Conservation (phyloP, 495 filamentous ascomycete species). For the Hypoxylon lienhwacheense region DNA sequence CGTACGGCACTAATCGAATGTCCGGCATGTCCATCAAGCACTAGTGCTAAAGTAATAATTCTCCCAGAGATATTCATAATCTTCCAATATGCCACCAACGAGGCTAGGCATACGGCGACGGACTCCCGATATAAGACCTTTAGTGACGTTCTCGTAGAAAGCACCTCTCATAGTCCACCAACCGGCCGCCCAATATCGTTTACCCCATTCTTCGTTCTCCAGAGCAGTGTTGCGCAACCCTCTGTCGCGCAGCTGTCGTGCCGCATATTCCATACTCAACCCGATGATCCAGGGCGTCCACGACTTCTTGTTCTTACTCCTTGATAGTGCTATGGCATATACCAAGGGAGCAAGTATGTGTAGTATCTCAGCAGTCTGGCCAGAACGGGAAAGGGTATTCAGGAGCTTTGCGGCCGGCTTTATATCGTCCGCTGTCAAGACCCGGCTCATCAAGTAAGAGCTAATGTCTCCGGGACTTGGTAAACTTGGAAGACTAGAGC, state of each 20-base stretch:
- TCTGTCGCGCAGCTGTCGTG: conserved; percentile 76
- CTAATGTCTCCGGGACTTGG: conserved; percentile 79
- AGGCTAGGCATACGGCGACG: conserved; percentile 75
- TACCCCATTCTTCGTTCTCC: conserved; percentile 83
- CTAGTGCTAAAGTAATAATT: conserved; percentile 84
- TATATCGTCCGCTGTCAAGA: conserved; percentile 93
- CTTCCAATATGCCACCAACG: conserved; percentile 80
- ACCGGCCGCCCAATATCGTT: conserved; percentile 82
- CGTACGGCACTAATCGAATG: conserved; percentile 6
- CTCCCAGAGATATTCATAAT: conserved; percentile 98
- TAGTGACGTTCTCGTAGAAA: conserved; percentile 93
- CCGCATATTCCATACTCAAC: conserved; percentile 81
- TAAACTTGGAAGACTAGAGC: conserved; percentile 76
- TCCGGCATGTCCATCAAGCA: conserved; percentile 32
- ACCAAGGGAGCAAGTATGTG: conserved; percentile 88
- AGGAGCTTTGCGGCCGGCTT: conserved; percentile 83
- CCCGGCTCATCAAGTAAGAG: conserved; percentile 84
- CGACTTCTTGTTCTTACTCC: conserved; percentile 60
- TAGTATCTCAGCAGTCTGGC: conserved; percentile 79
- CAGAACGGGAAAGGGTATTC: conserved; percentile 70
- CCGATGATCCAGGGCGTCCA: conserved; percentile 95
- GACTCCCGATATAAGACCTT: conserved; percentile 72
- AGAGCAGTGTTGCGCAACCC: conserved; percentile 76
- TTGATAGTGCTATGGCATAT: conserved; percentile 84
- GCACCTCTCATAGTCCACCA: conserved; percentile 97